Evolutionary conservation across 805 yeast species (phyloP), one percentile per base, ranked within the genome.

Genomic region (Grigorovia humatica): DNA sequence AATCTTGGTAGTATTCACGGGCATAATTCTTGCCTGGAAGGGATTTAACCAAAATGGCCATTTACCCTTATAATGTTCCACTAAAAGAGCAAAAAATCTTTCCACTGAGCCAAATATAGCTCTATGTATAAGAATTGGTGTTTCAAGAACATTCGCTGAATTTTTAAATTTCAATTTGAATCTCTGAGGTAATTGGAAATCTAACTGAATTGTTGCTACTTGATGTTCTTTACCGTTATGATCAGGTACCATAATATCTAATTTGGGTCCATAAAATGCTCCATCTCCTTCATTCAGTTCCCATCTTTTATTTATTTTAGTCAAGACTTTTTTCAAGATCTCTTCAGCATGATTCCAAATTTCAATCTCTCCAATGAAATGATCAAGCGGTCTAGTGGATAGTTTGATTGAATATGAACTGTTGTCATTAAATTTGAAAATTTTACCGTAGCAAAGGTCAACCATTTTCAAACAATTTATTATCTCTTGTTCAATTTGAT

Each of bases 11-110:
- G 80, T 80, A 52, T 83, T 81, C 4, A 89, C 81, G 1, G 99
- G 97, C 6, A 93, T 74, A 2, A 93, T 74, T 43, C 85, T 74
- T 0, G 91, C 93, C 65, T 93, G 99, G 55, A 95, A 76, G 7
- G 98, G 97, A 56, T 84, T 88, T 45, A 93, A 64, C 99, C 99
- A 93, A 65, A 93, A 89, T 9, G 99, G 99, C 98, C 98, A 93
- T 58, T 83, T 83, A 0, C 98, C 99, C 52, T 80, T 79, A 65
- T 82, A 88, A 57, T 90, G 95, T 65, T 93, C 98, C 49, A 93
- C 81, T 54, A 93, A 72, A 53, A 93, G 78, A 1, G 98, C 96
- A 70, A 93, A 70, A 63, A 93, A 93, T 61, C 99, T 75, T 66
- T 93, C 99, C 9, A 93, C 74, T 0, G 97, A 89, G 0, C 99